phyloP scores from a whole-genome alignment of 805 yeast species.

The Myxozyma mucilagina region DNA sequence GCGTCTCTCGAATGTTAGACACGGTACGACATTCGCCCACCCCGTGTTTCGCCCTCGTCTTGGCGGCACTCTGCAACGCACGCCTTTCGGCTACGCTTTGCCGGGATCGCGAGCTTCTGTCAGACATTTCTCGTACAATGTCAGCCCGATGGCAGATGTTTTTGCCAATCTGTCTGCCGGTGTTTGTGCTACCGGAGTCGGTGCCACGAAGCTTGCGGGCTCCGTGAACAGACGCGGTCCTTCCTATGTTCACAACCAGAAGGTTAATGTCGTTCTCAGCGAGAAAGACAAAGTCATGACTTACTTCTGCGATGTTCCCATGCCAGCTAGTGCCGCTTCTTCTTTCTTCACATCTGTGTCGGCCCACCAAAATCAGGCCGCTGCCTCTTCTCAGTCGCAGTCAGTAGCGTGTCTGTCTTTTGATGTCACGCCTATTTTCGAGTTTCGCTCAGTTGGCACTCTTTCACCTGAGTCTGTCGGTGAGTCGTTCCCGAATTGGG shows the following conservation, averaged over 20 bases:
- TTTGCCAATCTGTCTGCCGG: constrained; percentile 20
- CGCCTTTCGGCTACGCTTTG: constrained; percentile 29
- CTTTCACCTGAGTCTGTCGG: constrained; percentile 50
- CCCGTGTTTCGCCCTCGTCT: constrained; percentile 25
- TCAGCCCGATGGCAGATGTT: constrained; percentile 24
- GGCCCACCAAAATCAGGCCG: not conserved
- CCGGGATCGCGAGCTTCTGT: constrained; percentile 29
- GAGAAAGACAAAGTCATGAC: not conserved
- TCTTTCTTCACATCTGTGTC: not conserved
- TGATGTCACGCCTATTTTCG: constrained; percentile 45
- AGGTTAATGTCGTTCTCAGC: not conserved
- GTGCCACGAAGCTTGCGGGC: constrained; percentile 12
- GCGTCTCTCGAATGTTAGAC: constrained; percentile 4
- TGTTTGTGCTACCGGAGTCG: constrained; percentile 24
- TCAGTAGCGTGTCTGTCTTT: constrained; percentile 41
- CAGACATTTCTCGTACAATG: constrained; percentile 21
- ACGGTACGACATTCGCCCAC: constrained; percentile 27
- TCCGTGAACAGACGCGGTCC: not conserved
- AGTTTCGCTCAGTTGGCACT: constrained; percentile 45
- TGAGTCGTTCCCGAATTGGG: constrained; percentile 43
- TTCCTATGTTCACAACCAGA: constrained; percentile 2
- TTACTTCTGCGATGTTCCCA: not conserved
- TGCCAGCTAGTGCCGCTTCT: not conserved
- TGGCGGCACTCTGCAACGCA: constrained; percentile 30
- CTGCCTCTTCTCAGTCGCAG: not conserved